These are phyloP conservation scores for Piloderma croceum DNA, from an alignment of 768 basidiomycete species.

Conservation along the genomic window DNA sequence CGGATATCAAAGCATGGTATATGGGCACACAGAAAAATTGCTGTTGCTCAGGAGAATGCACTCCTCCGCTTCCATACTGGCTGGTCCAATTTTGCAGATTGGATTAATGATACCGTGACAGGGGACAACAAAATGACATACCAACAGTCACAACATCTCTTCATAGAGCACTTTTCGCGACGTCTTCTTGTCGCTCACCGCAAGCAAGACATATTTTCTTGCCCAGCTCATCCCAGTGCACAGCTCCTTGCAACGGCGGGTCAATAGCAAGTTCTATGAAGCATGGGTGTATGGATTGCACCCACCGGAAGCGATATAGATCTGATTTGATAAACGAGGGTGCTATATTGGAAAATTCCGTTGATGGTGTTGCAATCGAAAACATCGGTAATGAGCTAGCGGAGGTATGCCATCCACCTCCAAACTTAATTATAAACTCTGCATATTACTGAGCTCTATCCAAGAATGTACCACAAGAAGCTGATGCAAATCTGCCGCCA, in stretches of 20 bases:
- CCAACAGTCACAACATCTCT: conserved; percentile 22
- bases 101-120: conserved; percentile 18
- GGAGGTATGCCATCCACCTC: too few relatives aligned
- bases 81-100: conserved; percentile 26
- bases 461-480: too few relatives aligned
- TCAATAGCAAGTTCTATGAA: conserved; percentile 5
- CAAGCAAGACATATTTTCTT: conserved; percentile 3
- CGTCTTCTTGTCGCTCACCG: conserved; percentile 17
- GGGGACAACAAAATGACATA: conserved; percentile 8
- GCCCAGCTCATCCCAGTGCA: conserved; percentile 13
- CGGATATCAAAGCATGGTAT: conserved; percentile 23
- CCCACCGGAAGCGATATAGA: conserved; percentile 19
- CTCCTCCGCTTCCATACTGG: conserved; percentile 20
- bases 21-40: conserved; percentile 21
- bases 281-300: conserved; percentile 19
- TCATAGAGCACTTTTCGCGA: conserved; percentile 22
- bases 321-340: conserved; percentile 11
- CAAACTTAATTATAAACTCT: too few relatives aligned
- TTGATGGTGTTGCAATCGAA: conserved; percentile 1
- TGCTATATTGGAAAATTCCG: conserved; percentile 3
- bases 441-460: too few relatives aligned
- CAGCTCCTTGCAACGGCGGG: conserved; percentile 14
- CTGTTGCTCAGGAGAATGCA: conserved; percentile 20
- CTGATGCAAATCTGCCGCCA: too few relatives aligned
- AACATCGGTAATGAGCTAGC: too few relatives aligned